Conservation (phyloP, 306 rosid genomes). For the Quercus cerris region DNA sequence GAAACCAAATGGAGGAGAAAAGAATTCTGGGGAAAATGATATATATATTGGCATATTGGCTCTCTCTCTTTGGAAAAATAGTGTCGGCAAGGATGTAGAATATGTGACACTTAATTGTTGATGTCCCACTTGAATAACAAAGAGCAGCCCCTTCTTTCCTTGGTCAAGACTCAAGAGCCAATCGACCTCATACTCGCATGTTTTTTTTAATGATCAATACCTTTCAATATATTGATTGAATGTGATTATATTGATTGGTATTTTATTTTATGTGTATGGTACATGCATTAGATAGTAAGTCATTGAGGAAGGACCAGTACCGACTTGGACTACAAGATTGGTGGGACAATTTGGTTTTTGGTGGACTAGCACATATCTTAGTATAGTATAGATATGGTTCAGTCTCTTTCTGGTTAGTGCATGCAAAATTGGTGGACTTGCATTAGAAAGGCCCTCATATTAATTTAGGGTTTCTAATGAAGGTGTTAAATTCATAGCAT, state of each 20-base stretch:
- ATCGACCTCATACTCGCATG: background rate
- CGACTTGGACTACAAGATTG: constrained; percentile 27
- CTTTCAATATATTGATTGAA: constrained; percentile 1
- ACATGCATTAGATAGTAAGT: background rate
- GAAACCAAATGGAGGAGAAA: no score
- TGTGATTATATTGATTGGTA: background rate
- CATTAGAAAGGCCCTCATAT: no score
- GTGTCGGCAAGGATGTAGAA: constrained; percentile 31
- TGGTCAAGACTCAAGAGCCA: background rate
- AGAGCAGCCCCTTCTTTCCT: background rate
- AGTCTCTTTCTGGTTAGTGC: background rate
- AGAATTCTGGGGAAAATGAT: no score
- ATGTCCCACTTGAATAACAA: background rate
- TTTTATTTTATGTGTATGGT: background rate
- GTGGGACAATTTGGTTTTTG: constrained; percentile 25
- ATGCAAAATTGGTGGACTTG: background rate
- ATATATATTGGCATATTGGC: no score
- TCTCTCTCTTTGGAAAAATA: background rate
- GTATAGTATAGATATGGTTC: background rate
- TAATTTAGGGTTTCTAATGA: no score
- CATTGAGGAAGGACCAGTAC: constrained; percentile 42
- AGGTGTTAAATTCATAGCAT: no score
- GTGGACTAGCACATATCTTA: background rate
- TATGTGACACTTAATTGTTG: no score
- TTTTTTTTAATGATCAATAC: background rate